Conservation (phyloP, 805 yeast genomes). For the Barnettozyma vustinii region DNA sequence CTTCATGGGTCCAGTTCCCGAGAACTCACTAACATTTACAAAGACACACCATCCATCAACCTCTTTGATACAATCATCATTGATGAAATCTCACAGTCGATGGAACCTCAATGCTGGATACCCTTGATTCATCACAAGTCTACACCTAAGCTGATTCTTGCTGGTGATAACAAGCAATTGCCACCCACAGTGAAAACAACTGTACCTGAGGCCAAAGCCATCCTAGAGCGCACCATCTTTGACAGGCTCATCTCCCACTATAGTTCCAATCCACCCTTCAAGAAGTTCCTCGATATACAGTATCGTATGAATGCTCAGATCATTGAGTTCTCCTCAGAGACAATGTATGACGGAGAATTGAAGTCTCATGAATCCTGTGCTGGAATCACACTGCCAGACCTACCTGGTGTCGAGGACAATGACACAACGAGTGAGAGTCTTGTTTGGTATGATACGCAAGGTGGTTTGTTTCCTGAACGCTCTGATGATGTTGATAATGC, state of each 20-base stretch:
- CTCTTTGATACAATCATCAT: conserved; percentile 78
- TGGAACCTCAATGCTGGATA: conserved; percentile 96
- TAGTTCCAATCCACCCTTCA: conserved; percentile 36
- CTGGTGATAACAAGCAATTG: conserved; percentile 90
- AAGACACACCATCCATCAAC: conserved; percentile 23
- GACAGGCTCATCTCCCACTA: conserved; percentile 61
- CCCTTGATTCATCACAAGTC: conserved; percentile 65
- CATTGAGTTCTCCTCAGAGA: conserved; percentile 70
- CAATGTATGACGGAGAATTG: conserved; percentile 58
- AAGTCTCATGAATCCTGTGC: conserved; percentile 58
- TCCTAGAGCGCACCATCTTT: conserved; percentile 65
- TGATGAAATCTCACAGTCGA: conserved; percentile 91
- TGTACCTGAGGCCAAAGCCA: conserved; percentile 35
- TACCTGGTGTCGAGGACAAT: conserved; percentile 41
- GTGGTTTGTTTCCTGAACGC: conserved; percentile 72
- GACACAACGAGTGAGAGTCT: conserved; percentile 54
- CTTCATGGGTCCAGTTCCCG: conserved; percentile 83
- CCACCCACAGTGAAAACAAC: conserved; percentile 80
- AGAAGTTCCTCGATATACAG: conserved; percentile 64
- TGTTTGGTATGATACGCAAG: conserved; percentile 91
- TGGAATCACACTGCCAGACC: conserved; percentile 45
- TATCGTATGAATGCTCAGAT: conserved; percentile 81
- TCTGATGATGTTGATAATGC: conserved; percentile 30
- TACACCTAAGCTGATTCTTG: conserved; percentile 59
- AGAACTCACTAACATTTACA: conserved; percentile 54